Percentiles rank a stretch among this genome's conserved stretches.
phyloP scores from a whole-genome alignment of 768 basidiomycete species.

The Fistulinella prunicolor region DNA sequence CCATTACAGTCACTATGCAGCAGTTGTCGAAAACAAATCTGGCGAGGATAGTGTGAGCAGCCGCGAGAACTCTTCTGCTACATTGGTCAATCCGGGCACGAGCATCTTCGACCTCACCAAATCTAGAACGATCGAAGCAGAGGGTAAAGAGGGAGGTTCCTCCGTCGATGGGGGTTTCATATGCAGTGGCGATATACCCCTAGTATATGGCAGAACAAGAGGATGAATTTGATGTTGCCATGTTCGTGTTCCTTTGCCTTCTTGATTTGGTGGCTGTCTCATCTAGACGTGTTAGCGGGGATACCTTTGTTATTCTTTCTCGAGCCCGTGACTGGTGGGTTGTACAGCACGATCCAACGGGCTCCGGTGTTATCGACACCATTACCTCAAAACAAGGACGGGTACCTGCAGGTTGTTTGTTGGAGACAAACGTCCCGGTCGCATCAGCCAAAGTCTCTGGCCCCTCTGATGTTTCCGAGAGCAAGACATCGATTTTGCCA shows the following conservation, averaged over 20 bases:
- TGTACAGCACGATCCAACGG: constrained; percentile 90
- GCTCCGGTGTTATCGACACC: constrained; percentile 72
- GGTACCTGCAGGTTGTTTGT: constrained; percentile 96
- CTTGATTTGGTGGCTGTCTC: constrained; percentile 2
- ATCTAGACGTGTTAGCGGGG: constrained; percentile 59
- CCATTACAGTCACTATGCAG: constrained; percentile 58
- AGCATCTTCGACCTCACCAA: constrained; percentile 26
- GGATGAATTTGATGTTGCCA: constrained; percentile 96
- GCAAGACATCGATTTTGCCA: constrained; percentile 81
- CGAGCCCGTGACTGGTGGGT: constrained; percentile 99
- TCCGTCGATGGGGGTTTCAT: constrained; percentile 63
- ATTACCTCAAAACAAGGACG: constrained; percentile 86
- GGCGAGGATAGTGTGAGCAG: constrained; percentile 42
- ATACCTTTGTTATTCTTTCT: constrained; percentile 90
- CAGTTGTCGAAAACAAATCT: constrained; percentile 45
- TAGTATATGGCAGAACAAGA: constrained; percentile 99
- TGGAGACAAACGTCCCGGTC: constrained; percentile 91
- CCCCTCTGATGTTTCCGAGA: constrained; percentile 38
- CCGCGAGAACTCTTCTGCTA: constrained; percentile 34
- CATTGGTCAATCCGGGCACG: constrained; percentile 32
- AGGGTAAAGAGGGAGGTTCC: constrained; percentile 43
- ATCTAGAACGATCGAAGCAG: constrained; percentile 29
- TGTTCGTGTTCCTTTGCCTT: constrained; percentile 66
- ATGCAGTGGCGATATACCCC: constrained; percentile 97
- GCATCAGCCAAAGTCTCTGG: constrained; percentile 61